Base-by-base conservation (phyloP, 306 rosid species). In the Acmispon strigosus region DNA sequence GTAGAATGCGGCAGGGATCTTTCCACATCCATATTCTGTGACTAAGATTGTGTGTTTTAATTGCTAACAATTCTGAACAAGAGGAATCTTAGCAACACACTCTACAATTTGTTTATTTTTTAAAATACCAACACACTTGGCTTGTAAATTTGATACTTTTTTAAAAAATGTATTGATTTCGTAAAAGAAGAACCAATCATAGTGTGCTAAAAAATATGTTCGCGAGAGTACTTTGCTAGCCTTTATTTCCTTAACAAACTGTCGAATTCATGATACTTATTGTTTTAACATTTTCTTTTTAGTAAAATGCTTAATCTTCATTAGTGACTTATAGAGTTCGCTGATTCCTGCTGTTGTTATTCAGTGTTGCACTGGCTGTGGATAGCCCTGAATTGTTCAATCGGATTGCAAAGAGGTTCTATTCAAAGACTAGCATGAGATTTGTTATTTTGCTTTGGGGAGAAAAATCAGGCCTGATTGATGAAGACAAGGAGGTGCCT, bases 391-490 rank as follows among this genome's bases (percentile, higher is more conserved):
- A 84, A 78, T 74, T 94, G 87, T 94, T 84, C 81, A 76, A 86
- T 76, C 86, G 84, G 78, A 85, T 94, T 77, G 77, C 86, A 37
- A 83, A 78, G 64, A 67, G 83, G 49, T 90, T 94, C 56, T 69
- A 47, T 81, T 87, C 85, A 60, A 84, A 84, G 82, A 81, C 88
- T 58, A 50, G 81, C 69, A 75, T 83, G 85, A 85, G 85, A 70
- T 94, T 84, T 76, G 37, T 94, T 44, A 83, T 94, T 79, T 88
- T 94, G 66, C 95, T 94, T 49, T 94, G 98, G 98, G 98, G 98
- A 68, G 88, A 94, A 56, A 94, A 90, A 71, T 83, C 96, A 57
- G 60, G 77, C 52, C 51, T 87, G 76, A 66, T 70, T 62, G 44
- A 59, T 49, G 76, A 83, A 17, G 82, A 70, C 75, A 74, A 71